Conservation (phyloP, 192 early-diverging fungal species). For the Backusella westeae region DNA sequence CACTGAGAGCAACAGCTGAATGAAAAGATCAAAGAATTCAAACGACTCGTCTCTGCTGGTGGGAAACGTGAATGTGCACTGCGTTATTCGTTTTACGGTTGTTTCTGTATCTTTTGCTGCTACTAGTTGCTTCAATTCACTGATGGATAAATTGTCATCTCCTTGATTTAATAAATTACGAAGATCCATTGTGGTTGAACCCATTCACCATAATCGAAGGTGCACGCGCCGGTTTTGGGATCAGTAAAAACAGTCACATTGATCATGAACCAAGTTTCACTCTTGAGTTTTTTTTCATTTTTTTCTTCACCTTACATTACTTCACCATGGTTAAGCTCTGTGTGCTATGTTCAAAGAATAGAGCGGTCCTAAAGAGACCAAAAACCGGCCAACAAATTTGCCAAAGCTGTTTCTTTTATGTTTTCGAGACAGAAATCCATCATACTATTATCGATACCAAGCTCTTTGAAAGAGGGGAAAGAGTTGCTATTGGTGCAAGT, state of each 20-base stretch:
- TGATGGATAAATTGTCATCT: neutral
- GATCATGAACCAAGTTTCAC: neutral
- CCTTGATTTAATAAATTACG: slow-evolving; percentile 19
- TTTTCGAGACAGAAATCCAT: slow-evolving; percentile 94
- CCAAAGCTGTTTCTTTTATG: slow-evolving; percentile 86
- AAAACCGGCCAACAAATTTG: slow-evolving; percentile 91
- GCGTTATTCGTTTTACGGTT: slow-evolving; percentile 13
- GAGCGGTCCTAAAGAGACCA: slow-evolving; percentile 88
- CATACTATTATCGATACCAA: slow-evolving; percentile 81
- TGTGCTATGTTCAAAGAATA: slow-evolving; percentile 61
- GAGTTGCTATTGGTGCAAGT: slow-evolving; percentile 92
- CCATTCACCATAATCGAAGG: neutral
- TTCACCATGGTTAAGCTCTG: slow-evolving; percentile 52
- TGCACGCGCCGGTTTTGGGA: neutral
- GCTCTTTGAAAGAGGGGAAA: slow-evolving; percentile 83
- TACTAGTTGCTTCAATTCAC: slow-evolving; percentile 5
- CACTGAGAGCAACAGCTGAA: slow-evolving; percentile 23
- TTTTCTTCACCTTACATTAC: slow-evolving; percentile 22
- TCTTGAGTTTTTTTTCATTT: neutral
- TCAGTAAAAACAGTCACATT: neutral
- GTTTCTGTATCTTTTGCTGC: neutral
- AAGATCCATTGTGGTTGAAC: slow-evolving; percentile 17
- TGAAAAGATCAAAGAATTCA: slow-evolving; percentile 26
- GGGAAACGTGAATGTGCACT: slow-evolving; percentile 15
- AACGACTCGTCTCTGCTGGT: slow-evolving; percentile 1